Percentiles rank a stretch among this genome's conserved stretches.
Conservation (phyloP, 176 grass and related monocot genomes). For the Cenchrus fungigraminus region DNA sequence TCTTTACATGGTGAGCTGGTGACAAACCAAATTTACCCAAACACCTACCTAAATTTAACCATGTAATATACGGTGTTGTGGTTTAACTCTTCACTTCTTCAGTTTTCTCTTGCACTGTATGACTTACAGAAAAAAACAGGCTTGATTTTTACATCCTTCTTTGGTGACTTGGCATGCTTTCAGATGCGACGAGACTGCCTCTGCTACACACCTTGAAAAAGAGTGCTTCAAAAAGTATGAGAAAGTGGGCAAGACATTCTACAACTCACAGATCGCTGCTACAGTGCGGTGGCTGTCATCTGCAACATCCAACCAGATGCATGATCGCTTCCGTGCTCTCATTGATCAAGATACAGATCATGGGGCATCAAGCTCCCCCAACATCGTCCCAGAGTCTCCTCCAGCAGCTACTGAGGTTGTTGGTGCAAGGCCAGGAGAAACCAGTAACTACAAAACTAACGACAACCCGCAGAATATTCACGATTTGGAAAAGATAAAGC, state of each 20-base stretch:
- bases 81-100: background rate
- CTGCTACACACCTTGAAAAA: constrained; percentile 73
- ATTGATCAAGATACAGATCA: constrained; percentile 11
- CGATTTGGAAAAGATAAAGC: background rate
- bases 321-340: constrained; percentile 48
- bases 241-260: constrained; percentile 86
- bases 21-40: background rate
- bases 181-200: constrained; percentile 54
- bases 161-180: constrained; percentile 6
- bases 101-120: background rate
- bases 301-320: constrained; percentile 66
- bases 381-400: constrained; percentile 29
- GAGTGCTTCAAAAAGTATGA: constrained; percentile 89
- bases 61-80: background rate
- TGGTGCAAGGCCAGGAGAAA: constrained; percentile 12
- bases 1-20: background rate
- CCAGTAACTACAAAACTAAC: constrained; percentile 13
- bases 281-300: constrained; percentile 81
- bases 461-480: background rate
- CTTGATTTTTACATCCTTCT: background rate
- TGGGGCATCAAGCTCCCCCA: constrained; percentile 1
- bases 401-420: background rate
- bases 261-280: constrained; percentile 92
- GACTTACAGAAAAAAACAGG: background rate
- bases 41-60: background rate